These are phyloP conservation scores for Chrysanthemum makinoi DNA, from an alignment of 129 eudicot species.

Conservation along the genomic window DNA sequence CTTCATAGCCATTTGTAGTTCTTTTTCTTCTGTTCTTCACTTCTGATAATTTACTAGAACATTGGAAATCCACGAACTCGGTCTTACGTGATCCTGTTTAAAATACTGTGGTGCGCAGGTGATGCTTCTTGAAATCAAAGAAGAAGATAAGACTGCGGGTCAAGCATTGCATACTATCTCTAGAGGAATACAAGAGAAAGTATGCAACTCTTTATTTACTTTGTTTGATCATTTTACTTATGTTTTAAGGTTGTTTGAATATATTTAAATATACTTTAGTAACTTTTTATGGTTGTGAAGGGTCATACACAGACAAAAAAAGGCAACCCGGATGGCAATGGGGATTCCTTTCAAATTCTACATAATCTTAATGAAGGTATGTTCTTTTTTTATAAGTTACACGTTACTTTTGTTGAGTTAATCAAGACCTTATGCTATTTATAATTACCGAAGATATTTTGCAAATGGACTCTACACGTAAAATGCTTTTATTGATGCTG, in stretches of 20 bases:
- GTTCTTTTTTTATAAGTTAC: background rate
- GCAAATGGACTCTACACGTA: too few relatives aligned
- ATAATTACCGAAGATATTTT: background rate
- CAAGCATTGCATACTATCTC: conserved; percentile 58
- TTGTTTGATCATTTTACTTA: background rate
- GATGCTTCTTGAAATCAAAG: conserved; percentile 57
- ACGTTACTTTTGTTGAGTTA: background rate
- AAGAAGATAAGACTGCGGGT: conserved; percentile 57
- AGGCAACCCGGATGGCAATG: conserved; percentile 41
- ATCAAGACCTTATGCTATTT: conserved; percentile 2
- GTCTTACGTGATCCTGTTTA: background rate
- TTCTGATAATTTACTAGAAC: too few relatives aligned
- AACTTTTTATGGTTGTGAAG: conserved; percentile 30
- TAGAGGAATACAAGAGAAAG: conserved; percentile 63
- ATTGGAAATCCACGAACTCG: too few relatives aligned
- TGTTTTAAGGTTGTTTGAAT: too few relatives aligned
- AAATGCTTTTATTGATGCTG: too few relatives aligned
- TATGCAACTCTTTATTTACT: conserved; percentile 15
- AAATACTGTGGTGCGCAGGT: conserved; percentile 23
- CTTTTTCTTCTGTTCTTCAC: too few relatives aligned
- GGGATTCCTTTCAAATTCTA: conserved; percentile 56
- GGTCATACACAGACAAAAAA: conserved; percentile 65
- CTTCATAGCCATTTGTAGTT: too few relatives aligned
- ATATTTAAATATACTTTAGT: background rate
- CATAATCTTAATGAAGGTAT: conserved; percentile 69